phyloP scores from a whole-genome alignment of 192 early-diverging fungal species.

The Rhizophagus sp. region DNA sequence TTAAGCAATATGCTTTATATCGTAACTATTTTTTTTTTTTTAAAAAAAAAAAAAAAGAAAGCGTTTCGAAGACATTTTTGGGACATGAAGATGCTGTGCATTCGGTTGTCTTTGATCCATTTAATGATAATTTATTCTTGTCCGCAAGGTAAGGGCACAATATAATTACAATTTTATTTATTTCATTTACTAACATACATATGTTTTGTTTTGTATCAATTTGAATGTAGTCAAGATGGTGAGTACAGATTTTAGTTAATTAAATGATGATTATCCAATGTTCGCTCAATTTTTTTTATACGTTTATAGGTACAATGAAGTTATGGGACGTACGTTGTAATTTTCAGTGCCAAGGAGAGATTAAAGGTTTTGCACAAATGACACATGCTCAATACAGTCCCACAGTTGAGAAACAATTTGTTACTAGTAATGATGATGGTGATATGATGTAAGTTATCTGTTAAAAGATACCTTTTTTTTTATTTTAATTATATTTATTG shows the following conservation, averaged over 20 bases:
- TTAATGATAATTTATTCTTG: not conserved
- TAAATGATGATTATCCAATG: too few relatives aligned
- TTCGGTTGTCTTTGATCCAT: not conserved
- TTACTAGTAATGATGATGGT: not conserved
- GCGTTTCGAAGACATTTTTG: not conserved
- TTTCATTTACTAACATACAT: not conserved
- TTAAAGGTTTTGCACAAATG: not conserved
- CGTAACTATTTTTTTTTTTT: not conserved
- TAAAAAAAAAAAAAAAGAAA: not conserved
- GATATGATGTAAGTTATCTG: not conserved
- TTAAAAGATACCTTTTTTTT: not conserved
- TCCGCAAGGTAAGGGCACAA: not conserved
- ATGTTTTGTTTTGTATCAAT: too few relatives aligned
- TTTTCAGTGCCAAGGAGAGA: not conserved
- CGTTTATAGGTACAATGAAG: not conserved
- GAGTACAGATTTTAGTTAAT: not conserved
- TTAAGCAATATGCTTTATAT: not conserved
- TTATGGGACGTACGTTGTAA: not conserved
- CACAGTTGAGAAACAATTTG: not conserved
- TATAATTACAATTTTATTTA: not conserved
- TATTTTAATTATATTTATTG: not conserved
- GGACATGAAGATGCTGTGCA: constrained; percentile 1
- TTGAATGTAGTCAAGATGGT: not conserved
- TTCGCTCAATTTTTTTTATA: not conserved
- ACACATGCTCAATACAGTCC: not conserved